Evolutionary conservation across 805 yeast species (phyloP).

Genomic region (Myxozyma kluyveri): DNA sequence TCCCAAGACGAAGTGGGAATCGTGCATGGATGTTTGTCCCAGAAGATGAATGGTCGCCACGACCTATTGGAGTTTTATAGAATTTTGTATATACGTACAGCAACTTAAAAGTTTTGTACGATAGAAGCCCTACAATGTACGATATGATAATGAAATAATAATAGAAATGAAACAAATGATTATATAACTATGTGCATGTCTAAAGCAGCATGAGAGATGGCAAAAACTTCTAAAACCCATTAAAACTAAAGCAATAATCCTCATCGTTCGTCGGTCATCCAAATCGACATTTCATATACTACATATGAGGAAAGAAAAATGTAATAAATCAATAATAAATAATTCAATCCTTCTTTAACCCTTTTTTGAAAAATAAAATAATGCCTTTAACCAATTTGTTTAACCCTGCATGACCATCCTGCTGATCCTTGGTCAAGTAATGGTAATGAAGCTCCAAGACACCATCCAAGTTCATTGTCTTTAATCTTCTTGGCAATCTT

Average conservation of each 20-base stretch:
- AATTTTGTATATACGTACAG: background rate
- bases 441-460: constrained; percentile 95
- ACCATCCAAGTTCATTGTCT: constrained; percentile 95
- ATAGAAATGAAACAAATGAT: no score
- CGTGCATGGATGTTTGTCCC: background rate
- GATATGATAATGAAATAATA: no score
- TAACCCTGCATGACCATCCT: constrained; percentile 64
- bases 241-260: background rate
- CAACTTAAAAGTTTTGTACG: no score
- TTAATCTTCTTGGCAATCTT: constrained; percentile 88
- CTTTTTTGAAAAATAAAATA: no score
- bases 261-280: background rate
- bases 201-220: no score
- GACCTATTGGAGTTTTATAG: constrained; percentile 11
- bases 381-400: constrained; percentile 15
- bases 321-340: background rate
- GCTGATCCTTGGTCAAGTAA: constrained; percentile 59
- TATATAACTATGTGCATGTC: no score
- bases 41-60: constrained; percentile 11
- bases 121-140: no score
- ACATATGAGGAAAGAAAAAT: background rate
- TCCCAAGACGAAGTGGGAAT: background rate
- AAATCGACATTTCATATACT: background rate
- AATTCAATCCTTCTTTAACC: background rate
- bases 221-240: no score